A percentile compares a stretch with the other conserved stretches of the same genome.
Evolutionary conservation across 164 flowering plant species (phyloP).

Genomic region (Stephania cephalantha): DNA sequence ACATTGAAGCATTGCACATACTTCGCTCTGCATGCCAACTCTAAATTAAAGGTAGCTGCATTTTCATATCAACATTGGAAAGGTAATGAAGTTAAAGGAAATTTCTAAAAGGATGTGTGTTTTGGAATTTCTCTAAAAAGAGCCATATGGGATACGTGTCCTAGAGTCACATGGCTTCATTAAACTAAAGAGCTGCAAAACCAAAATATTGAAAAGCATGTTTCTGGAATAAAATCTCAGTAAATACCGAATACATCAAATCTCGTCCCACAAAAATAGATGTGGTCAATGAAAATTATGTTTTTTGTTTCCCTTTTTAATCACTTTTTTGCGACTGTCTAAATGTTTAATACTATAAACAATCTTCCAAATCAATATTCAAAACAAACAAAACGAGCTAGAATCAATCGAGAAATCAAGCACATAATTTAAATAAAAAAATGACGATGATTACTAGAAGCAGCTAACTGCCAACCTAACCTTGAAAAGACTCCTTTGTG

Average conservation of each 20-base stretch:
- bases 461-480: slow-evolving; percentile 26
- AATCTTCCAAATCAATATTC: not conserved
- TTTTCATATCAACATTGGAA: not conserved
- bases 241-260: not conserved
- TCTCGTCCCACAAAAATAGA: not conserved
- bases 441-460: not conserved
- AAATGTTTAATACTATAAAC: not conserved
- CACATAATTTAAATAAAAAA: not conserved
- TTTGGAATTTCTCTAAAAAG: not conserved
- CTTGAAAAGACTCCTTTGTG: slow-evolving; percentile 93
- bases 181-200: not conserved
- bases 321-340: not conserved
- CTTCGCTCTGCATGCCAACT: not conserved
- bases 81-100: not conserved
- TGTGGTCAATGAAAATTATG: not conserved
- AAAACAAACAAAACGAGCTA: not conserved
- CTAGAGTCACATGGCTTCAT: not conserved
- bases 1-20: not conserved
- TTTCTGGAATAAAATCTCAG: not conserved
- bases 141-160: not conserved
- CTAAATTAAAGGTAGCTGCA: not conserved
- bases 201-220: not conserved
- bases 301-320: not conserved
- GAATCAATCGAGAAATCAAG: not conserved
- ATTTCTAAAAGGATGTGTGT: not conserved